Percentiles rank a stretch among this genome's conserved stretches.
Evolutionary conservation across 768 basidiomycete genomes (phyloP).

Genomic region (Termitomyces sp.): DNA sequence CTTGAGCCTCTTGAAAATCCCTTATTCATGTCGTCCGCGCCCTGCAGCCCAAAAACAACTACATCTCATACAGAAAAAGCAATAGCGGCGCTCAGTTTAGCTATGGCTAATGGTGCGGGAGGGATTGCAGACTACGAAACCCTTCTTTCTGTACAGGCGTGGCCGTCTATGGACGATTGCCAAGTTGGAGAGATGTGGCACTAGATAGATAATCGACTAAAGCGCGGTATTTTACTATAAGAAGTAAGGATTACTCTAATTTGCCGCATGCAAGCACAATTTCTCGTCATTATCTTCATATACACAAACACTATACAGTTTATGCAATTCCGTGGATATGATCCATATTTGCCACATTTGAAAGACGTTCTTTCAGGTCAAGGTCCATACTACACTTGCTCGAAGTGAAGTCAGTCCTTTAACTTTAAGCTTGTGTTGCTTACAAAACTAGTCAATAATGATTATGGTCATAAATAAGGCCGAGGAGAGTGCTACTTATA

Average conservation of each 20-base stretch:
- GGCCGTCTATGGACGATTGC: slow-evolving; percentile 28
- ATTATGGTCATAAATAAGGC: not conserved
- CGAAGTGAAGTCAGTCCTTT: too few relatives aligned
- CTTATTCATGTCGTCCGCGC: not conserved
- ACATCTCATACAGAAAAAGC: slow-evolving; percentile 52
- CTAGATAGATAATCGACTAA: not conserved
- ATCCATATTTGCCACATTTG: not conserved
- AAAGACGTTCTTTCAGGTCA: too few relatives aligned
- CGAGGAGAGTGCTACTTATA: not conserved
- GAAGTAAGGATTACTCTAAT: not conserved
- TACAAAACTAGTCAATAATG: too few relatives aligned
- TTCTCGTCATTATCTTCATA: slow-evolving; percentile 4
- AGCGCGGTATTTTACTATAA: not conserved
- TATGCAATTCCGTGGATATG: not conserved
- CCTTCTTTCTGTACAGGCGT: slow-evolving; percentile 31
- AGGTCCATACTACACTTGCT: too few relatives aligned
- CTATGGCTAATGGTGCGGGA: slow-evolving; percentile 60
- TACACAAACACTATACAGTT: not conserved
- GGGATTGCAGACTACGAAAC: slow-evolving; percentile 53
- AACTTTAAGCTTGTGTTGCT: too few relatives aligned
- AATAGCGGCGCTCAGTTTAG: slow-evolving; percentile 51
- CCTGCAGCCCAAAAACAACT: slow-evolving; percentile 1
- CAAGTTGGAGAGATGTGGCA: slow-evolving; percentile 57
- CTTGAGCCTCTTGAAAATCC: not conserved
- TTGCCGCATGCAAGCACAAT: not conserved